A percentile compares a stretch with the other conserved stretches of the same genome.
Evolutionary conservation across 2,329 filamentous ascomycete genomes (phyloP).

Genomic region (Blastomyces percursus): DNA sequence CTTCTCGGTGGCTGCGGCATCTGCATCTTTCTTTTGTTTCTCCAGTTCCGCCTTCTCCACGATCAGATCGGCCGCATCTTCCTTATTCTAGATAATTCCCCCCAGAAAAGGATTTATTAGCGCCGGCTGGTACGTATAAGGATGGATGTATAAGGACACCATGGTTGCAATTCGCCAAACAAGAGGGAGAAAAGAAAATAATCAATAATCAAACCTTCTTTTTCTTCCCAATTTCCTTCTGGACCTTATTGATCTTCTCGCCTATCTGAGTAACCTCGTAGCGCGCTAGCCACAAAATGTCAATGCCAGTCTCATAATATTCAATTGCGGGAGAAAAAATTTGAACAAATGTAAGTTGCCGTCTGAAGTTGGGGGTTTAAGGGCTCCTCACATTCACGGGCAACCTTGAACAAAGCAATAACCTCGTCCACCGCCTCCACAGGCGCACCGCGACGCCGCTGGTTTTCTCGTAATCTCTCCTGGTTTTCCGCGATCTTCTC

Average conservation of each 20-base stretch:
- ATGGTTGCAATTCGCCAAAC: not conserved
- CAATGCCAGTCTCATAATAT: no score
- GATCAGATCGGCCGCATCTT: slow-evolving; percentile 70
- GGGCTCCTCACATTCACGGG: slow-evolving; percentile 53
- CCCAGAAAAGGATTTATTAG: not conserved
- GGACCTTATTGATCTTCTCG: slow-evolving; percentile 73
- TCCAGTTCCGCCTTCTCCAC: slow-evolving; percentile 66
- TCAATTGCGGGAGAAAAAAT: no score
- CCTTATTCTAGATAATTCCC: slow-evolving; percentile 53
- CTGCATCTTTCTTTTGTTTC: slow-evolving; percentile 68
- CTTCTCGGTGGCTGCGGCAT: slow-evolving; percentile 65
- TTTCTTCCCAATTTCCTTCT: slow-evolving; percentile 82
- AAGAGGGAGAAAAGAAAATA: not conserved
- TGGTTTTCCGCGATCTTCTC: slow-evolving; percentile 89
- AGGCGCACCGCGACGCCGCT: slow-evolving; percentile 67
- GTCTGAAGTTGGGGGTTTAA: not conserved
- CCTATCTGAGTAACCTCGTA: slow-evolving; percentile 72
- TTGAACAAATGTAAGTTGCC: no score
- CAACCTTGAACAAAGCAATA: slow-evolving; percentile 75
- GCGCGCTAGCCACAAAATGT: slow-evolving; percentile 40
- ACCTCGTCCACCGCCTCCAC: slow-evolving; percentile 85
- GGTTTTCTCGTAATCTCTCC: slow-evolving; percentile 56
- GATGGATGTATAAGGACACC: not conserved
- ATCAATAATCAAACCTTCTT: slow-evolving; percentile 59
- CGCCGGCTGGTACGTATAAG: not conserved